phyloP scores from a whole-genome alignment of 768 basidiomycete genomes.

The Russula lepida region DNA sequence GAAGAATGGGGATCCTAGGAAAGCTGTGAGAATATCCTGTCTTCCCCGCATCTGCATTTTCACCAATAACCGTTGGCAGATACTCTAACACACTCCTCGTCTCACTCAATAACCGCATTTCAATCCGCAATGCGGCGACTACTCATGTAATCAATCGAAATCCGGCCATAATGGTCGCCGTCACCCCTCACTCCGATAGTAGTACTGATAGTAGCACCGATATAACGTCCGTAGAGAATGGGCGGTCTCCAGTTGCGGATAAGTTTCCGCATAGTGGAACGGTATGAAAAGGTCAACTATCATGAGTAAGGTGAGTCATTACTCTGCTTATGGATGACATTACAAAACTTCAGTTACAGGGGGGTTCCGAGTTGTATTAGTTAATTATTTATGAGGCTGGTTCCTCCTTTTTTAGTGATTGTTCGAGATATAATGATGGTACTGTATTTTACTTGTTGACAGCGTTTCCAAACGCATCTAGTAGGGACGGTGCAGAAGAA shows the following conservation, averaged over 20 bases:
- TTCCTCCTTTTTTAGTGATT: too few relatives aligned
- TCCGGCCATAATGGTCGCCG: not conserved
- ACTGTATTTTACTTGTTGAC: too few relatives aligned
- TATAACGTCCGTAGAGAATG: not conserved
- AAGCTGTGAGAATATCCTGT: not conserved
- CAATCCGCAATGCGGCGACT: not conserved
- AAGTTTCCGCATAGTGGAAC: not conserved
- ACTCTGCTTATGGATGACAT: too few relatives aligned
- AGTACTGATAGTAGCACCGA: not conserved
- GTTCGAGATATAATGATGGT: too few relatives aligned
- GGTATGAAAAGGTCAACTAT: not conserved
- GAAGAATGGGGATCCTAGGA: not conserved
- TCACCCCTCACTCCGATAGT: too few relatives aligned
- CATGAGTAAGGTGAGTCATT: not conserved
- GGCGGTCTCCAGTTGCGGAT: not conserved
- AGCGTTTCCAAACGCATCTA: too few relatives aligned
- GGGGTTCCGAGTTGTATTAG: too few relatives aligned
- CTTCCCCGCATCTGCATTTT: too few relatives aligned
- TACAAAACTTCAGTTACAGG: too few relatives aligned
- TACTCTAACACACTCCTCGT: constrained; percentile 3
- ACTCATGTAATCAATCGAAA: too few relatives aligned
- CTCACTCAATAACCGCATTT: constrained; percentile 8
- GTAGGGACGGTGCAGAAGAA: too few relatives aligned
- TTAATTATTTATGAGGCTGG: too few relatives aligned
- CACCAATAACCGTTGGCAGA: not conserved